Evolutionary conservation across 179 eudicot species (phyloP).

Genomic region (Gypsophila paniculata): DNA sequence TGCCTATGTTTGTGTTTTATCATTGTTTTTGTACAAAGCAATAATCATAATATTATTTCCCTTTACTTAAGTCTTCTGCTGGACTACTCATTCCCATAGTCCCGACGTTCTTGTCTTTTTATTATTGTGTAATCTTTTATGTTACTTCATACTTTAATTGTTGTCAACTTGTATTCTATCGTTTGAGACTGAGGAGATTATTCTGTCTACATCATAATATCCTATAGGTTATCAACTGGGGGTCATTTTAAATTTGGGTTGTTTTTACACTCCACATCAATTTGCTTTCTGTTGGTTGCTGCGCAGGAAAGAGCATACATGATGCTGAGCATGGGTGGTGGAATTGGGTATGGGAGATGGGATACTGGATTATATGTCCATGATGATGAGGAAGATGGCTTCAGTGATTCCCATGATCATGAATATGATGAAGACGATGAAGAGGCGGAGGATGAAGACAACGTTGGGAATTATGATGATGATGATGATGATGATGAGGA

Average conservation of each 20-base stretch:
- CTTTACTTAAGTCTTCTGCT: neutral
- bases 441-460: slow-evolving; percentile 21
- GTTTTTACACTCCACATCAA: neutral
- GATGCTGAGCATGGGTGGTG: slow-evolving; percentile 73
- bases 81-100: neutral
- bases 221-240: neutral
- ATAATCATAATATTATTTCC: neutral
- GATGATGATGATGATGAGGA: slow-evolving; percentile 27
- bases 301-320: slow-evolving; percentile 84
- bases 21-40: neutral
- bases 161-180: neutral
- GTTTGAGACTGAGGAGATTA: neutral
- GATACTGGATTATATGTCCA: slow-evolving; percentile 51
- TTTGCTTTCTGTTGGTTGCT: slow-evolving; percentile 9
- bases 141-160: neutral
- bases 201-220: neutral
- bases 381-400: slow-evolving; percentile 44
- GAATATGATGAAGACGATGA: slow-evolving; percentile 36
- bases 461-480: slow-evolving; percentile 36
- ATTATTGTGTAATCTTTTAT: neutral
- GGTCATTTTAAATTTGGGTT: neutral
- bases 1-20: neutral
- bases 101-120: neutral
- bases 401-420: slow-evolving; percentile 44
- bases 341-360: slow-evolving; percentile 66